phyloP scores from a whole-genome alignment of 2,329 filamentous ascomycete species.

The Diplodia intermedia region DNA sequence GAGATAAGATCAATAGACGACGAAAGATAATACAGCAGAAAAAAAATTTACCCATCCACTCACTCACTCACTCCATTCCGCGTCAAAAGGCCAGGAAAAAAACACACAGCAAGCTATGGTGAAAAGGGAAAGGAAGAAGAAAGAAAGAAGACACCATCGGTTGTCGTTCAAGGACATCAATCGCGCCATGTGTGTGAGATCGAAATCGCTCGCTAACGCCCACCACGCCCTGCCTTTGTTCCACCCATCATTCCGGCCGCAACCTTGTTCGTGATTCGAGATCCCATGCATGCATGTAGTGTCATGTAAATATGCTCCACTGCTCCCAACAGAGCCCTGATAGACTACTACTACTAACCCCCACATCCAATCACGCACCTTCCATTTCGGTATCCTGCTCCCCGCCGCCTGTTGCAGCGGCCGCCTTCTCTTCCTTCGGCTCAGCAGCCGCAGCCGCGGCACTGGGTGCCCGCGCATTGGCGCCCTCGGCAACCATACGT shows the following conservation, averaged over 20 bases:
- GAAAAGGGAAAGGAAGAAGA: background rate
- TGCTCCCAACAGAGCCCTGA: background rate
- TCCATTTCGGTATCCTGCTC: conserved; percentile 25
- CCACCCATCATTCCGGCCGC: background rate
- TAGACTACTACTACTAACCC: background rate
- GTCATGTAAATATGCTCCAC: conserved; percentile 13
- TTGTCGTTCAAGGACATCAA: conserved; percentile 5
- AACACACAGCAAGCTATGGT: background rate
- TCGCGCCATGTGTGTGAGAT: conserved; percentile 13
- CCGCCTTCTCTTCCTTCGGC: background rate
- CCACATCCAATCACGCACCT: background rate
- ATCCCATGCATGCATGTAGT: conserved; percentile 16
- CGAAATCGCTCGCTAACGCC: conserved; percentile 14
- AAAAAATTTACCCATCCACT: background rate
- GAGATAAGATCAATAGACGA: background rate
- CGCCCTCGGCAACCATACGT: conserved; percentile 16
- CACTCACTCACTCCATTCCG: background rate
- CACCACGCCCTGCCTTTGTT: background rate
- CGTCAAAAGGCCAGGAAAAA: background rate
- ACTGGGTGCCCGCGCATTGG: background rate
- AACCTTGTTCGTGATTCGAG: background rate
- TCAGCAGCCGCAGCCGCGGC: background rate
- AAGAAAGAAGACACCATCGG: background rate
- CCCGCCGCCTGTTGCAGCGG: background rate
- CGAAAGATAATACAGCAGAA: background rate